A percentile compares a stretch with the other conserved stretches of the same genome.
Conservation (phyloP, 768 basidiomycete genomes). For the Tulasnella sp. region DNA sequence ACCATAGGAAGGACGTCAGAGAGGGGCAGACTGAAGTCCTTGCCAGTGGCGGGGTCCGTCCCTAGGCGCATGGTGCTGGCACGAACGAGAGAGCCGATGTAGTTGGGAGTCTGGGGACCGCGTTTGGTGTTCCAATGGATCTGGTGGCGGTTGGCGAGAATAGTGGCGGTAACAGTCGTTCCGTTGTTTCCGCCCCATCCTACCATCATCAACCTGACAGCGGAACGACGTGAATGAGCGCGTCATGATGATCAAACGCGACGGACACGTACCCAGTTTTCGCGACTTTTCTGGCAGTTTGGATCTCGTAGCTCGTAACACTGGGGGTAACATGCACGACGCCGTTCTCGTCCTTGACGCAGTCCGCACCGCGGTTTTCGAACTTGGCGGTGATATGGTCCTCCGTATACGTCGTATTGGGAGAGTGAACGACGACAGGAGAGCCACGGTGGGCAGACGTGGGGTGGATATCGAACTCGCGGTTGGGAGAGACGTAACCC, state of each 20-base stretch:
- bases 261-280: slow-evolving; percentile 74
- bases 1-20: slow-evolving; percentile 94
- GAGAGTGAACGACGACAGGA: slow-evolving; percentile 67
- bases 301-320: slow-evolving; percentile 75
- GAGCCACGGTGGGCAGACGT: slow-evolving; percentile 69
- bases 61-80: slow-evolving; percentile 93
- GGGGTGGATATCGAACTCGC: slow-evolving; percentile 58
- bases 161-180: slow-evolving; percentile 81
- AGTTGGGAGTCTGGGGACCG: slow-evolving; percentile 89
- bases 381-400: slow-evolving; percentile 75
- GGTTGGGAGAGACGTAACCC: slow-evolving; percentile 64
- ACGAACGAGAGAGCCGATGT: slow-evolving; percentile 91
- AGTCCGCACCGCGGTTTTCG: slow-evolving; percentile 64
- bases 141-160: slow-evolving; percentile 91
- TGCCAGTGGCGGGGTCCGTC: slow-evolving; percentile 59
- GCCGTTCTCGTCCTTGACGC: slow-evolving; percentile 48
- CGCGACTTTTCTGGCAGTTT: slow-evolving; percentile 70
- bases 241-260: slow-evolving; percentile 1
- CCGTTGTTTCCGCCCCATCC: slow-evolving; percentile 98
- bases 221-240: neutral
- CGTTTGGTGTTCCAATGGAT: slow-evolving; percentile 91
- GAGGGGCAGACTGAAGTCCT: slow-evolving; percentile 86
- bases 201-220: slow-evolving; percentile 80
- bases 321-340: slow-evolving; percentile 71
- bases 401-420: slow-evolving; percentile 68